Evolutionary conservation across 2,329 filamentous ascomycete species (phyloP).

Genomic region (Colletotrichum scovillei): DNA sequence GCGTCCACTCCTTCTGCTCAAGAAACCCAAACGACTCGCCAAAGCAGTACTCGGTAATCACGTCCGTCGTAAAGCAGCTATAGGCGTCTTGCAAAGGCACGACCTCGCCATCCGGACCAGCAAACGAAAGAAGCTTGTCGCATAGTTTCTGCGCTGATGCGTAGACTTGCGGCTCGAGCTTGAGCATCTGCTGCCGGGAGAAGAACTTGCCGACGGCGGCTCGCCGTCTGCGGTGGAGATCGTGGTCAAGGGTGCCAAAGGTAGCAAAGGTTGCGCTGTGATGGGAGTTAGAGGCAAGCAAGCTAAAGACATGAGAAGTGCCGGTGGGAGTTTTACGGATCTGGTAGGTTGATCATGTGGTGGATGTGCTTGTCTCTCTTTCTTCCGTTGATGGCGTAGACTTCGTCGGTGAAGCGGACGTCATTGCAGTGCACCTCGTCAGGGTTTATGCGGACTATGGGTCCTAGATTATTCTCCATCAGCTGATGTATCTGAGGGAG

Average conservation of each 20-base stretch:
- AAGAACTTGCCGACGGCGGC: slow-evolving; percentile 47
- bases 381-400: slow-evolving; percentile 43
- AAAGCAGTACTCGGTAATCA: slow-evolving; percentile 50
- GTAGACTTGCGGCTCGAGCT: slow-evolving; percentile 7
- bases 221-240: slow-evolving; percentile 46
- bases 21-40: slow-evolving; percentile 48
- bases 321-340: not conserved
- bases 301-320: too few relatives aligned
- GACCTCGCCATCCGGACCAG: slow-evolving; percentile 25
- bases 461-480: slow-evolving; percentile 39
- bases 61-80: slow-evolving; percentile 51
- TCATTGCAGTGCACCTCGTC: slow-evolving; percentile 52
- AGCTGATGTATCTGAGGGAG: too few relatives aligned
- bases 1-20: slow-evolving; percentile 45
- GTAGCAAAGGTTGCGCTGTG: not conserved
- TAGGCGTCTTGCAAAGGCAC: slow-evolving; percentile 49
- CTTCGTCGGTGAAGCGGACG: slow-evolving; percentile 47
- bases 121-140: slow-evolving; percentile 35
- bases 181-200: slow-evolving; percentile 38
- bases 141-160: slow-evolving; percentile 6
- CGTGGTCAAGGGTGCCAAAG: slow-evolving; percentile 46
- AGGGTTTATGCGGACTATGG: slow-evolving; percentile 52
- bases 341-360: slow-evolving; percentile 1
- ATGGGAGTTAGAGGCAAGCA: not conserved
- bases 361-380: slow-evolving; percentile 16